phyloP scores from a whole-genome alignment of 139 green algal species.

The Choricystis sp. region DNA sequence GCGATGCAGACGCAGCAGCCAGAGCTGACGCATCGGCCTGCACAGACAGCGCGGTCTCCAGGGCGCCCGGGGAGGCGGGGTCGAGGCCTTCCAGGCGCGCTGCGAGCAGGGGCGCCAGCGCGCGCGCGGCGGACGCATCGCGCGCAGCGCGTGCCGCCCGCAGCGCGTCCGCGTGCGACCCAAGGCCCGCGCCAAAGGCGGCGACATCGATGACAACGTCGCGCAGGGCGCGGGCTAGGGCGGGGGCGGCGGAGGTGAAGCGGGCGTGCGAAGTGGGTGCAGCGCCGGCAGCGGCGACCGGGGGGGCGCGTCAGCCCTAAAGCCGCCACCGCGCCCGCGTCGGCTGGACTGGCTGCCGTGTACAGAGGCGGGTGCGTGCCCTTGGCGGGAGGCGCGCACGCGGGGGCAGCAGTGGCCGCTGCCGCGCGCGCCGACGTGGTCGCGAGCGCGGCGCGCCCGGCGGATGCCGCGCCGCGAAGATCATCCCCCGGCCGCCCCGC shows the following conservation, averaged over 20 bases:
- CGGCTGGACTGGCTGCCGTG: no score
- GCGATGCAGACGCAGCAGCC: no score
- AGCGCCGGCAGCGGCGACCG: neutral
- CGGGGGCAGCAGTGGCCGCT: neutral
- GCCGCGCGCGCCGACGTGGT: no score
- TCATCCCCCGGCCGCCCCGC: neutral
- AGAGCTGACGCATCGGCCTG: neutral
- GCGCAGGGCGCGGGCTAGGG: neutral
- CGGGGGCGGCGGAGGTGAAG: neutral
- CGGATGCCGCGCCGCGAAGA: neutral
- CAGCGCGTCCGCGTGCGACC: neutral
- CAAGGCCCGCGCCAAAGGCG: neutral
- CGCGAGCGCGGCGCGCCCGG: no score
- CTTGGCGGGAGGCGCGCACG: neutral
- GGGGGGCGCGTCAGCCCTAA: neutral
- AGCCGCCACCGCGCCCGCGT: no score
- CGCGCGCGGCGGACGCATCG: neutral
- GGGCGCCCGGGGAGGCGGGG: no score
- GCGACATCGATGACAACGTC: neutral
- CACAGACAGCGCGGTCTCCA: neutral
- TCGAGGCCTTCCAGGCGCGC: neutral
- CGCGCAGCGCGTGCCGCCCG: no score
- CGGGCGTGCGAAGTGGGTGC: neutral
- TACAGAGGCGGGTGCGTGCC: neutral
- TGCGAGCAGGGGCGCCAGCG: neutral